Conservation (phyloP, 192 early-diverging fungal species). For the Anaeromyces robustus region DNA sequence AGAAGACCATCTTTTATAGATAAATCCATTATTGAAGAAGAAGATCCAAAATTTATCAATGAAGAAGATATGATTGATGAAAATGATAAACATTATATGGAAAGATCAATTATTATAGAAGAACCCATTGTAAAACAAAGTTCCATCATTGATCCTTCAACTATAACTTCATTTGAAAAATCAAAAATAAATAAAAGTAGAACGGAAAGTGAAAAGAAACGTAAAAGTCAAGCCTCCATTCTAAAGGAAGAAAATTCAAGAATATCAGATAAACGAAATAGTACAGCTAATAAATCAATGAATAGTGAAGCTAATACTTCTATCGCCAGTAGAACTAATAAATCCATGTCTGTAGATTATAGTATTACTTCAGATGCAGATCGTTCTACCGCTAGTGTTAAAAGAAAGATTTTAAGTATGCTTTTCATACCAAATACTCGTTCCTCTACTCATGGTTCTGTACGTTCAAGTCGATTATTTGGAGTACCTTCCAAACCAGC, state of each 20-base stretch:
- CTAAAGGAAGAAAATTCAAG: neutral
- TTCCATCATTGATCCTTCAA: neutral
- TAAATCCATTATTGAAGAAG: neutral
- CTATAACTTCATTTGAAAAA: neutral
- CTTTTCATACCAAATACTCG: neutral
- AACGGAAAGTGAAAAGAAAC: neutral
- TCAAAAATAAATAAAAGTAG: neutral
- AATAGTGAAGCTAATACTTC: neutral
- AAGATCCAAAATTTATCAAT: neutral
- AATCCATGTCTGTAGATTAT: neutral
- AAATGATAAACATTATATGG: neutral
- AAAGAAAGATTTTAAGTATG: neutral
- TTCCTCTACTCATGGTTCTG: neutral
- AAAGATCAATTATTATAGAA: neutral
- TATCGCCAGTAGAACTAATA: neutral
- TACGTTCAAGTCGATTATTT: neutral
- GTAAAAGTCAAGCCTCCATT: too few relatives aligned
- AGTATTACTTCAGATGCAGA: neutral
- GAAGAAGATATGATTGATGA: neutral
- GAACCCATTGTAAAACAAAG: neutral
- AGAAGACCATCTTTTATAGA: neutral
- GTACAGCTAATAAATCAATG: neutral
- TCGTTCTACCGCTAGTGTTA: neutral
- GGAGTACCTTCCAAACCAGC: neutral
- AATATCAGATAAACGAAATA: neutral